phyloP scores from a whole-genome alignment of 345 rosid species.

The Microcos paniculata region DNA sequence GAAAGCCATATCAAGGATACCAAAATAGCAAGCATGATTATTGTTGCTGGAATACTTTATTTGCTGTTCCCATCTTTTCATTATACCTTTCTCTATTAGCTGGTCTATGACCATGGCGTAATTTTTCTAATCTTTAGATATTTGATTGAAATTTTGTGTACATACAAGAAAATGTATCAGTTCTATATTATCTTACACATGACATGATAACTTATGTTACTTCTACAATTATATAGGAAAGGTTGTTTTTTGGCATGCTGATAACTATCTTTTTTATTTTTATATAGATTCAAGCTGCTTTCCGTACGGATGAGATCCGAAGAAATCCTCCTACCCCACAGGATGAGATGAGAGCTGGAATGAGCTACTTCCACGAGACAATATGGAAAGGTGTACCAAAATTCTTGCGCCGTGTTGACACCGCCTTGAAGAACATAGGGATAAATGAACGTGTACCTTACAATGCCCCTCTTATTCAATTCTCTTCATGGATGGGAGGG shows the following conservation, averaged over 20 bases:
- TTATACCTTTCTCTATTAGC: neutral
- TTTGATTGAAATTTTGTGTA: neutral
- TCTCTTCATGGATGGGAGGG: conserved; percentile 99
- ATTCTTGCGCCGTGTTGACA: conserved; percentile 95
- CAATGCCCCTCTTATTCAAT: conserved; percentile 95
- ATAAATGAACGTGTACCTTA: conserved; percentile 91
- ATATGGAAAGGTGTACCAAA: conserved; percentile 99
- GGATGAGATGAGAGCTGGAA: conserved; percentile 99
- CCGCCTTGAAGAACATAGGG: conserved; percentile 92
- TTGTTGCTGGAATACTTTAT: neutral
- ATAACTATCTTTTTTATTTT: conserved; percentile 1
- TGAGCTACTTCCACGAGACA: conserved; percentile 99
- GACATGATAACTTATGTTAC: neutral
- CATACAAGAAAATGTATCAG: neutral
- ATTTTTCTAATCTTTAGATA: neutral
- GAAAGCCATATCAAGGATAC: neutral
- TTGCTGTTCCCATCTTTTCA: neutral
- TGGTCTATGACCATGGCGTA: neutral
- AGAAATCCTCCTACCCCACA: conserved; percentile 98
- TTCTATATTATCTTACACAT: neutral
- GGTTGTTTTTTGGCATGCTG: neutral
- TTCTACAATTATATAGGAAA: neutral
- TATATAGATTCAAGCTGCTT: conserved; percentile 95
- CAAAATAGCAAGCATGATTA: neutral
- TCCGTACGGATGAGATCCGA: conserved; percentile 93